phyloP scores from a whole-genome alignment of 2,329 filamentous ascomycete genomes.

The Mycogone perniciosa region DNA sequence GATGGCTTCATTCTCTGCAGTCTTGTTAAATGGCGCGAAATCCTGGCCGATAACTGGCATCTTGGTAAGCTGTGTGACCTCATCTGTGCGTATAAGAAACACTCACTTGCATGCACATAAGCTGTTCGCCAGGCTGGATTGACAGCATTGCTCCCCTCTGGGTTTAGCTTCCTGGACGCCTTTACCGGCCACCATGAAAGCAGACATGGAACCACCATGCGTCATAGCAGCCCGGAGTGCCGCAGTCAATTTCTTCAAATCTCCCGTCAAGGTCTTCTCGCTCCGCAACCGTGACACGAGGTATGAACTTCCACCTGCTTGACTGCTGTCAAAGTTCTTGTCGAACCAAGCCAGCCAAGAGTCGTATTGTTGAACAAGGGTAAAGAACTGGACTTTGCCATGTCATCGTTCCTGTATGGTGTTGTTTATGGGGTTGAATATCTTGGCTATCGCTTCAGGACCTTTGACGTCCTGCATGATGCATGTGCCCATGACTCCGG shows the following conservation, averaged over 20 bases:
- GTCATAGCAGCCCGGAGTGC: constrained; percentile 31
- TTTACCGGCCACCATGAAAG: constrained; percentile 38
- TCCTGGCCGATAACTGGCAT: constrained; percentile 20
- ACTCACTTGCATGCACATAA: constrained; percentile 36
- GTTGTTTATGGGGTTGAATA: constrained; percentile 31
- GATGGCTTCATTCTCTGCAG: constrained; percentile 22
- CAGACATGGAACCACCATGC: constrained; percentile 23
- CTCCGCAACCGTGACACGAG: constrained; percentile 41
- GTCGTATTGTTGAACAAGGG: constrained; percentile 19
- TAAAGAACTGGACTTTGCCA: constrained; percentile 16
- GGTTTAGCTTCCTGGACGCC: constrained; percentile 38
- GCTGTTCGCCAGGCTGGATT: constrained; percentile 47
- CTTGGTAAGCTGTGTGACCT: too few species aligned
- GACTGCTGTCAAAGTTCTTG: constrained; percentile 28
- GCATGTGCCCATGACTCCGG: constrained; percentile 29
- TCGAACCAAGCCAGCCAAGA: constrained; percentile 34
- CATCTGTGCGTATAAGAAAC: too few species aligned
- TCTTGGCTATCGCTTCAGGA: constrained; percentile 16
- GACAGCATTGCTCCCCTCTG: constrained; percentile 39
- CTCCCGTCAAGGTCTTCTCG: constrained; percentile 27
- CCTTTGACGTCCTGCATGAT: constrained; percentile 32
- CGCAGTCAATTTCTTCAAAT: constrained; percentile 28
- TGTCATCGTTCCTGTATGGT: constrained; percentile 35
- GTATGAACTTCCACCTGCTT: constrained; percentile 30
- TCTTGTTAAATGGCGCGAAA: constrained; percentile 29